A percentile compares a stretch with the other conserved stretches of the same genome.
These are phyloP conservation scores for Akanthomyces lecanii DNA, from an alignment of 2,329 filamentous ascomycete genomes.

Conservation along the genomic window DNA sequence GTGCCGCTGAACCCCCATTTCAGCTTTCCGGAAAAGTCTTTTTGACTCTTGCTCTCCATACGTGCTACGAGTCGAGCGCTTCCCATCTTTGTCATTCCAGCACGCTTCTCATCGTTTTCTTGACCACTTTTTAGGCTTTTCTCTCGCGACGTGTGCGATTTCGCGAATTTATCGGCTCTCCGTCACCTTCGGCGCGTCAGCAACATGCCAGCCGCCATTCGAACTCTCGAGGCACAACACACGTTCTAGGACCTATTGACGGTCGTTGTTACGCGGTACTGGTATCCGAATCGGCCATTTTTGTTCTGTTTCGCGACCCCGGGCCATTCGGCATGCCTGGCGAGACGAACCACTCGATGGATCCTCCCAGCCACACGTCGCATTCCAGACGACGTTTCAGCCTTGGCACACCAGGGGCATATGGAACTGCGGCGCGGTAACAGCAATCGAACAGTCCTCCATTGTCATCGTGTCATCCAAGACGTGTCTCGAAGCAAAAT, in stretches of 20 bases:
- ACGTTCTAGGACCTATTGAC: background rate
- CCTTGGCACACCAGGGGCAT: background rate
- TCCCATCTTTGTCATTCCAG: background rate
- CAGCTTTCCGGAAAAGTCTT: background rate
- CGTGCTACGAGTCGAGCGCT: background rate
- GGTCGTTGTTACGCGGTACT: background rate
- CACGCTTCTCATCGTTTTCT: background rate
- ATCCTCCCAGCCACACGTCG: background rate
- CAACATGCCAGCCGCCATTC: background rate
- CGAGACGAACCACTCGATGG: background rate
- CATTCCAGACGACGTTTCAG: conserved; percentile 14
- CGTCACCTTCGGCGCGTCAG: background rate
- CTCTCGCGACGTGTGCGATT: background rate
- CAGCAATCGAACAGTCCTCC: background rate
- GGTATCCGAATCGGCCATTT: background rate
- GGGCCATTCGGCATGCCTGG: background rate
- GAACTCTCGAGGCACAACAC: background rate
- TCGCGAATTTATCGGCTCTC: background rate
- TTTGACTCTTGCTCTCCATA: background rate
- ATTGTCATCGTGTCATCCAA: background rate
- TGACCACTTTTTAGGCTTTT: background rate
- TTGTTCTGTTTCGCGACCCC: background rate
- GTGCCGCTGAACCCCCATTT: background rate
- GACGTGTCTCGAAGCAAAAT: background rate
- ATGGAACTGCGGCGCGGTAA: background rate